Percentiles rank a stretch among this genome's conserved stretches.
Evolutionary conservation across 768 basidiomycete species (phyloP).

Genomic region (Pleurotus platypus): DNA sequence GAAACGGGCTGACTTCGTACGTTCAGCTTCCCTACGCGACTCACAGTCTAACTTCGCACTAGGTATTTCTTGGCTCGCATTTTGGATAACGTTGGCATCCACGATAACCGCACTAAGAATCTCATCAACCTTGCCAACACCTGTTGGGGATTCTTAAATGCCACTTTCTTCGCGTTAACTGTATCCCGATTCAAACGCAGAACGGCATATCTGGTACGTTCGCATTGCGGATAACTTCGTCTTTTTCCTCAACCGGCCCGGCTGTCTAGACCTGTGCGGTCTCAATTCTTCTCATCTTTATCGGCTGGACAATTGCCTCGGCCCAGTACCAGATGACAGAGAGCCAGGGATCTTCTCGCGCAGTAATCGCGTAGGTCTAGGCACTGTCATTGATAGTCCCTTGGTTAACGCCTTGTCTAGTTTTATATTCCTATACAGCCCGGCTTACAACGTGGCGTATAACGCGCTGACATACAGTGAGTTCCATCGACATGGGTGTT

Average conservation of each 20-base stretch:
- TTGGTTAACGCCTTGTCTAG: slow-evolving; percentile 19
- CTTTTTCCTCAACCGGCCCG: background rate
- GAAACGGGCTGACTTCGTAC: slow-evolving; percentile 55
- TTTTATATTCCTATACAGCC: slow-evolving; percentile 56
- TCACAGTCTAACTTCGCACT: background rate
- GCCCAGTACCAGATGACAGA: slow-evolving; percentile 39
- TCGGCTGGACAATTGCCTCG: slow-evolving; percentile 53
- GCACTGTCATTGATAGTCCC: background rate
- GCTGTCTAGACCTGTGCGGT: slow-evolving; percentile 36
- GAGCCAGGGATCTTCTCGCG: slow-evolving; percentile 40
- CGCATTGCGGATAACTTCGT: background rate
- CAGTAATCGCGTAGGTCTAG: slow-evolving; percentile 42
- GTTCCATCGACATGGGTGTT: slow-evolving; percentile 7
- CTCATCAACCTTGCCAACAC: slow-evolving; percentile 53
- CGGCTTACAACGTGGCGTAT: slow-evolving; percentile 51
- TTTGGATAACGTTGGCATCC: slow-evolving; percentile 48
- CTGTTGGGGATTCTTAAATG: slow-evolving; percentile 55
- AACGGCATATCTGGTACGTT: slow-evolving; percentile 43
- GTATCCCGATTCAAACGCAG: slow-evolving; percentile 45
- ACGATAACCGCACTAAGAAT: slow-evolving; percentile 47
- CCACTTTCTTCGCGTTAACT: slow-evolving; percentile 45
- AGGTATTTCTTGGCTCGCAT: slow-evolving; percentile 56
- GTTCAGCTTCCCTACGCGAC: slow-evolving; percentile 13
- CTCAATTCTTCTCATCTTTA: slow-evolving; percentile 43
- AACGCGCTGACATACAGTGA: slow-evolving; percentile 56